phyloP scores from a whole-genome alignment of 129 eudicot genomes.

The Lonicera japonica region DNA sequence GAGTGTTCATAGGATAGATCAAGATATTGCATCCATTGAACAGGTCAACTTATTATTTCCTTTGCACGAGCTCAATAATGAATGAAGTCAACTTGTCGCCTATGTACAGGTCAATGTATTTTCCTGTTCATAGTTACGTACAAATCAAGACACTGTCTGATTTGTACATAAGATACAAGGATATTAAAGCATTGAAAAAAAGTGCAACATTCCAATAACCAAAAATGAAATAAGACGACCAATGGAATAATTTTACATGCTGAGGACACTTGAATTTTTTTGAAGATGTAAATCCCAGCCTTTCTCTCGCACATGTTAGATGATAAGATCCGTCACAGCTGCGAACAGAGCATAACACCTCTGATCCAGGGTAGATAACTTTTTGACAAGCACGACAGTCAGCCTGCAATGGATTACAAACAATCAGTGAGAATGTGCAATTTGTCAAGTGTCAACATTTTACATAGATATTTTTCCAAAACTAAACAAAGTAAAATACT shows the following conservation, averaged over 20 bases:
- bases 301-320: slow-evolving; percentile 49
- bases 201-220: neutral
- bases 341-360: slow-evolving; percentile 53
- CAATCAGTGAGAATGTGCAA: no score
- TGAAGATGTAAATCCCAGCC: slow-evolving; percentile 35
- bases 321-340: slow-evolving; percentile 66
- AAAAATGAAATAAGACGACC: neutral
- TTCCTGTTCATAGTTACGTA: neutral
- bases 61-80: neutral
- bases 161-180: neutral
- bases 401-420: slow-evolving; percentile 36
- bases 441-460: neutral
- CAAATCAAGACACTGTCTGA: neutral
- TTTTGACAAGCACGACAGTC: slow-evolving; percentile 59
- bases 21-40: no score
- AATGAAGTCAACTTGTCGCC: neutral
- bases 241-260: slow-evolving; percentile 49
- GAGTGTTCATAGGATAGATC: no score
- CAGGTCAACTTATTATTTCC: neutral
- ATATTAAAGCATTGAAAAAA: neutral
- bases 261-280: slow-evolving; percentile 84
- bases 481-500: neutral
- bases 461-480: neutral
- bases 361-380: slow-evolving; percentile 57
- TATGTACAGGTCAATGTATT: neutral